Evolutionary conservation across 305 asterid genomes (phyloP).

Genomic region (Solanum chacoense): DNA sequence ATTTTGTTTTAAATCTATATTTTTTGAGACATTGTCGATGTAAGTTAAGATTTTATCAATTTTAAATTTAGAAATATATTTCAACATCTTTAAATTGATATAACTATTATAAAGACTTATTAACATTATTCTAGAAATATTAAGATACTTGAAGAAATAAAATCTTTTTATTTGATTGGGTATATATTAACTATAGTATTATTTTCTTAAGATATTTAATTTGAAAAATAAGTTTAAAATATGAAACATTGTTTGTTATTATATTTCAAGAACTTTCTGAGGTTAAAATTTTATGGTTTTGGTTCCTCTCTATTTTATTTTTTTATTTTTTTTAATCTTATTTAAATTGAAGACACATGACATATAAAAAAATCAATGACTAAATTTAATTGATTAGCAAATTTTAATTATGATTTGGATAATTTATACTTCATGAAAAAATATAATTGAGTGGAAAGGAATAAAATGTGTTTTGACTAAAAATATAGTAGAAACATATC

Average conservation of each 20-base stretch:
- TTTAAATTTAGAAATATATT: no score
- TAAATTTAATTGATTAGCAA: no score
- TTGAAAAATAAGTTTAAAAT: neutral
- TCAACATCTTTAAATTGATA: no score
- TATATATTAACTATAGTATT: neutral
- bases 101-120: neutral
- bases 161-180: neutral
- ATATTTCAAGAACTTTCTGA: neutral
- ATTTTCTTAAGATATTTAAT: no score
- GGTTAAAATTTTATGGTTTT: no score
- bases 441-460: neutral
- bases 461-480: neutral
- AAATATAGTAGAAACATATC: neutral
- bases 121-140: neutral
- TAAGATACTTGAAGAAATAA: neutral
- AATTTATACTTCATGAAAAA: no score
- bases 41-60: neutral
- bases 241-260: no score
- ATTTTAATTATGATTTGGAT: no score
- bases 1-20: neutral
- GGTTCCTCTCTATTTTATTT: rapidly evolving
- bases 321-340: no score
- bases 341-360: neutral
- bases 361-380: neutral
- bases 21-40: neutral